phyloP scores from a whole-genome alignment of 1,284 basidiomycete species.

The Sporisorium exsertum region DNA sequence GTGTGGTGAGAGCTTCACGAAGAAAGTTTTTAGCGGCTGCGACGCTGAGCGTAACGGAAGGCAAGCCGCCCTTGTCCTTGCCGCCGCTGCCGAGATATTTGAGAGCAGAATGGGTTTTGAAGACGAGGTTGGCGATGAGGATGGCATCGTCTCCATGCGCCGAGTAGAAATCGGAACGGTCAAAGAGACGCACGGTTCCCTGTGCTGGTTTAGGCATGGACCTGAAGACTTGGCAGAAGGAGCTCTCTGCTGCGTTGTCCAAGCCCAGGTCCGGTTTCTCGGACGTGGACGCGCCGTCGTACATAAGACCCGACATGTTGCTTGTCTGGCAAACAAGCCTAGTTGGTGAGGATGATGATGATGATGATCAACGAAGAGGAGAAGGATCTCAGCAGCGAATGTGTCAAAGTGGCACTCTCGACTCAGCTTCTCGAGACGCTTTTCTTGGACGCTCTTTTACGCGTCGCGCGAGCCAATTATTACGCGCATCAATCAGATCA shows the following conservation, averaged over 20 bases:
- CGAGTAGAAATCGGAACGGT: conserved; percentile 81
- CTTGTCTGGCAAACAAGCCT: background rate
- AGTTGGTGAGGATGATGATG: background rate
- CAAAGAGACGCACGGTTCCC: conserved; percentile 66
- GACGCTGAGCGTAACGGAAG: conserved; percentile 79
- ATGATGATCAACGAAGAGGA: background rate
- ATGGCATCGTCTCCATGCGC: conserved; percentile 89
- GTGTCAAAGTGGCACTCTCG: conserved; percentile 30
- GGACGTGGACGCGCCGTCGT: conserved; percentile 47
- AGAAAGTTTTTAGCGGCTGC: conserved; percentile 87
- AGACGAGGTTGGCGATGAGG: conserved; percentile 84
- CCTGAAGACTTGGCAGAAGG: conserved; percentile 60
- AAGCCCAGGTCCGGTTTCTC: conserved; percentile 61
- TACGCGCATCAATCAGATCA: conserved; percentile 1
- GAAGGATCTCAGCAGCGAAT: background rate
- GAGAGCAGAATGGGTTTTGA: conserved; percentile 68
- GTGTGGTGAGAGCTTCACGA: conserved; percentile 87
- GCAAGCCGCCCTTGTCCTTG: conserved; percentile 52
- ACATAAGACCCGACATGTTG: conserved; percentile 67
- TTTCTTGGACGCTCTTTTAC: conserved; percentile 14
- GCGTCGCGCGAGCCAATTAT: conserved; percentile 28
- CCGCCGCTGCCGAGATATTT: conserved; percentile 60
- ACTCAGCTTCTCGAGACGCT: conserved; percentile 11
- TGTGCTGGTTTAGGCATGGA: conserved; percentile 46
- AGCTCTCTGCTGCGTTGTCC: conserved; percentile 56